These are phyloP conservation scores for Plasmodium sp. DNA, from an alignment of 169 alveolate species.

Conservation along the genomic window DNA sequence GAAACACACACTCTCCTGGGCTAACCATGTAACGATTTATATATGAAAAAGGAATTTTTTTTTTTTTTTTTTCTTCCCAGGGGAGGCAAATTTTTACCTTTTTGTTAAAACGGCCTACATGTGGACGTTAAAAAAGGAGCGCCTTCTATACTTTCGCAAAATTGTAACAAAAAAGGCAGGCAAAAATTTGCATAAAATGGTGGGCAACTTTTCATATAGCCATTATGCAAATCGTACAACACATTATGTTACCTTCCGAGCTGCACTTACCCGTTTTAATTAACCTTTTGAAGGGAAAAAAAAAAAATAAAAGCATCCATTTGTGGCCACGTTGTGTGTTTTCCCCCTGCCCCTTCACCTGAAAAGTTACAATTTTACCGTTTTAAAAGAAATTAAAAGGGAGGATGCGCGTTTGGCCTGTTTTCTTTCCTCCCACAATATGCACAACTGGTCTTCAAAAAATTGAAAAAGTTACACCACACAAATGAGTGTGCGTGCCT, in stretches of 20 bases:
- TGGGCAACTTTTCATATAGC: neutral
- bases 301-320: neutral
- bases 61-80: neutral
- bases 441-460: neutral
- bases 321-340: neutral
- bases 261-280: neutral
- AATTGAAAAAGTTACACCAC: neutral
- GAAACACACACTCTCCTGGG: too few relatives aligned
- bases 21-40: too few relatives aligned
- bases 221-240: neutral
- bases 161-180: neutral
- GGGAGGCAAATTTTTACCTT: neutral
- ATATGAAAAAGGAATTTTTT: too few relatives aligned
- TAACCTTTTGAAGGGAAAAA: neutral
- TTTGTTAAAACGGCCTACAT: neutral
- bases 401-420: neutral
- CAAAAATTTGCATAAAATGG: neutral
- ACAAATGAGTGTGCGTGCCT: neutral
- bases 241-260: neutral
- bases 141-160: neutral
- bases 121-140: neutral
- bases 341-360: neutral
- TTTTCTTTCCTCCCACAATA: neutral
- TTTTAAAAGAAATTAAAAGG: neutral
- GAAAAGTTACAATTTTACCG: neutral